Evolutionary conservation across 768 basidiomycete genomes (phyloP), one percentile per base, ranked within the genome.

Genomic region (Pleurotus cornucopiae): DNA sequence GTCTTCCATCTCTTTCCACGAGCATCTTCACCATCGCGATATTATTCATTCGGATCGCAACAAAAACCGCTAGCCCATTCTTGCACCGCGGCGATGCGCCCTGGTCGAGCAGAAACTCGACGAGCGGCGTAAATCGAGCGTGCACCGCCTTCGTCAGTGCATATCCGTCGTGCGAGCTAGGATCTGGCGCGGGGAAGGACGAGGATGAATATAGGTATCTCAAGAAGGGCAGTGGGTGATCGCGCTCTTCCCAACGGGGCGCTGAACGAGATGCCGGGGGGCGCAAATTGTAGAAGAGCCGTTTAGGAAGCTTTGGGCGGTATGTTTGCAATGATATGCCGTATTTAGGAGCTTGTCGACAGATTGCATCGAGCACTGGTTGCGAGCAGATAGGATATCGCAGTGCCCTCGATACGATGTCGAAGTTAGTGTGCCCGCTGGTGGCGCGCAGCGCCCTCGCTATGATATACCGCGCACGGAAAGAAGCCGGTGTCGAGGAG

Each of bases 131-230:
- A 59, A 86, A 86, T 18, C 74, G 73, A 0, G 80, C 83, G 38
- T 85, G 76, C 1, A 93, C 89, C 1, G 94, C 92, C 60, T 82
- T 85, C 13, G 84, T 84, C 40, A 97, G 82, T 0, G 88, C 86
- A 64, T 94, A 97, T 1, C 94, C 95, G 2, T 81, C 76, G 67
- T 90, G 77, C 6, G 89, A 81, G 67, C 95, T 83, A 11, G 78
- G 64, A 26, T 85, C 72, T 1, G 84, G 79, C 1, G 62, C 55
- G 18, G 76, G 62, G 14, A 78, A 65, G 6, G 64, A 69, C 5
- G 79, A 71, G 6, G 65, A 66, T 20, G 65, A 57, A 62, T 79
- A 84, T 14, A 91, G 71, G 61, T 80, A 80, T 41, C 73, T 78
- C 3, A 92, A 77, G 52, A 88, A 80, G 0, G 87, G 85, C 4